Base-by-base conservation (phyloP, 768 basidiomycete genomes). In the Leccinum barrowsii region DNA sequence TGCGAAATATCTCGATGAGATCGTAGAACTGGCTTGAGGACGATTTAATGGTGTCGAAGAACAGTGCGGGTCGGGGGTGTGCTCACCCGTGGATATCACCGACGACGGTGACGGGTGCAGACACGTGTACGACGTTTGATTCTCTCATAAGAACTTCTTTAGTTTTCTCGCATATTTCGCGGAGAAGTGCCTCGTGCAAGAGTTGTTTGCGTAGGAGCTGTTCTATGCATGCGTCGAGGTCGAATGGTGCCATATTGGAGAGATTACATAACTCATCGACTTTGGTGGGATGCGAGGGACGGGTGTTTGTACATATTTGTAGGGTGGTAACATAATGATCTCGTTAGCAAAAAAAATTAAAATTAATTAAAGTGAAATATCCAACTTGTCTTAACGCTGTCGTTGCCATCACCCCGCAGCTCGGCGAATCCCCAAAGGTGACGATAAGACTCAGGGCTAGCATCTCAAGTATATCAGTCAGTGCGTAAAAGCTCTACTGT, bases 151-250 rank as follows among this genome's bases (percentile, higher is more conserved):
- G 86, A 0, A 99, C 93, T 72, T 99, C 97, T 72, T 98, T 99
- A 15, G 96, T 97, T 77, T 98, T 98, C 70, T 97, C 96, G 80
- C 97, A 98, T 83, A 99, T 98, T 80, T 99, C 96, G 52, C 94
- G 88, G 47, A 99, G 74, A 26, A 98, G 81, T 2, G 93, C 90
- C 76, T 98, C 96, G 66, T 95, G 95, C 5, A 99, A 80, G 13
- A 99, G 85, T 63, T 97, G 94, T 77, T 97, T 97, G 54, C 87
- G 82, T 34, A 93, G 83, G 56, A 96, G 80, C 68, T 94, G 91
- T 67, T 89, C 78, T 69, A 98, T 98, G 75, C 94, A 98, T 60
- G 92, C 92, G 80, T 98, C 94, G 71, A 98, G 87, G 81, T 98
- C 92, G 80, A 98, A 96, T 70, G 91, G 82, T 19, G 71, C 69